These are phyloP conservation scores for Saturnispora gosingensis DNA, from an alignment of 805 yeast species.

Conservation along the genomic window DNA sequence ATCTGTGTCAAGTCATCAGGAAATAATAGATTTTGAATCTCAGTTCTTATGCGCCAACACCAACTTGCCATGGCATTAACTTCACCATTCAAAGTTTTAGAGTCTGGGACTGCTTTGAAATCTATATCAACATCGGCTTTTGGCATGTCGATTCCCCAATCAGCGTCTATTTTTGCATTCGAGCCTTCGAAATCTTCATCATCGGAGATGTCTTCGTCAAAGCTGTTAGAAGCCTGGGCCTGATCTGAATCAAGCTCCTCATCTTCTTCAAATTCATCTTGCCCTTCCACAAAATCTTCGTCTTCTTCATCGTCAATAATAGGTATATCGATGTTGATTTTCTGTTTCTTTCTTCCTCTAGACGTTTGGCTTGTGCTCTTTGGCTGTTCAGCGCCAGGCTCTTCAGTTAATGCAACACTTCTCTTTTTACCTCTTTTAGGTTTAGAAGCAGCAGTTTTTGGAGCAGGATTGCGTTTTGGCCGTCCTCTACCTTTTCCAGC, in stretches of 20 bases:
- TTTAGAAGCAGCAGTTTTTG: slow-evolving; percentile 15
- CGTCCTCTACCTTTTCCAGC: slow-evolving; percentile 5
- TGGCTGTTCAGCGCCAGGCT: neutral
- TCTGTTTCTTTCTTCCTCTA: slow-evolving; percentile 7
- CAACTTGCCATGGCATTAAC: slow-evolving; percentile 16
- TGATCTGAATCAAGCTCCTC: slow-evolving; percentile 8
- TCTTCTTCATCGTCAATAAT: slow-evolving; percentile 5
- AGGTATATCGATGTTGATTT: slow-evolving; percentile 8
- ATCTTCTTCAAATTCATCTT: slow-evolving; percentile 8
- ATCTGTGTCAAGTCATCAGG: slow-evolving; percentile 10
- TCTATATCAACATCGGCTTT: slow-evolving; percentile 13
- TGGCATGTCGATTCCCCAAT: slow-evolving; percentile 18
- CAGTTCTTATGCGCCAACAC: slow-evolving; percentile 18
- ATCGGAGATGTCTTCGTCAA: neutral
- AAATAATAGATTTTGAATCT: slow-evolving; percentile 20
- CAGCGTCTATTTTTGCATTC: slow-evolving; percentile 17
- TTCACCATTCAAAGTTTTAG: slow-evolving; percentile 17
- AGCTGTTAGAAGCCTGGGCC: neutral
- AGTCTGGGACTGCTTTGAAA: slow-evolving; percentile 14
- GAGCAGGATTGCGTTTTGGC: neutral
- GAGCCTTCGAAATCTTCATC: slow-evolving; percentile 1
- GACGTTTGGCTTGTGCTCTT: slow-evolving; percentile 3
- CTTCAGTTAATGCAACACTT: slow-evolving; percentile 14
- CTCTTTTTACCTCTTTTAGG: slow-evolving; percentile 17
- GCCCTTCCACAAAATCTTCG: slow-evolving; percentile 9